Evolutionary conservation across 2,329 filamentous ascomycete genomes (phyloP), one percentile per base, ranked within the genome.

Genomic region (Annulohypoxylon truncatum): DNA sequence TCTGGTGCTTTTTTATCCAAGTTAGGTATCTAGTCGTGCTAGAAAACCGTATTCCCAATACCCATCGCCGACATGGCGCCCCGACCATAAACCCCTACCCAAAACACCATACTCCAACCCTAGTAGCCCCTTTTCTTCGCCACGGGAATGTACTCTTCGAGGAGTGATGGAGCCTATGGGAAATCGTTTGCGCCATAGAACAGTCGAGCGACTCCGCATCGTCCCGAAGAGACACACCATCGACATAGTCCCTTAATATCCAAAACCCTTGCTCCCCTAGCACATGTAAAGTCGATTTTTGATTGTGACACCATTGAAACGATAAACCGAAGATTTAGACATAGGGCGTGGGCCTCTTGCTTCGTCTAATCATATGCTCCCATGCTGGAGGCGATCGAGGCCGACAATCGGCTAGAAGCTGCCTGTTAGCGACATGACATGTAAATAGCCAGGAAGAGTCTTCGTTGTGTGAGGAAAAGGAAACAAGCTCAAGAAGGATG

Each of bases 321-420:
- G 22, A 44, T 10, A 9, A 22, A 5, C 13, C 9, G n/a, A n/a
- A n/a, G n/a, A n/a, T 60, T 72, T 66, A 77, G 50, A 73, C 61
- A 48, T 73, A 77, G 15, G 72, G 68, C 28, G 74, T 66, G 5
- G 69, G 58, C 22, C 72, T 72, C 40, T 73, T 73, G 57, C 63
- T 72, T 67, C 75, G 70, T 50, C 74, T 73, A 56, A 77, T 76
- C 72, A 77, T 76, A 47, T 75, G 72, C 48, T 77, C 75, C 75
- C 75, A 77, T 22, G 75, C 66, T 20, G 75, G 73, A 4, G 75
- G 67, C 7, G 71, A 70, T 10, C 70, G 68, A 40, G 75, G 75
- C 64, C 75, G 72, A 48, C 75, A 77, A 64, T 77, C 75, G 26
- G 75, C 75, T 77, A 50, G 29, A 62, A 26, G 12, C 9, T 47